Evolutionary conservation across 257 asterid genomes (phyloP).

Genomic region (Solanum etuberosum): DNA sequence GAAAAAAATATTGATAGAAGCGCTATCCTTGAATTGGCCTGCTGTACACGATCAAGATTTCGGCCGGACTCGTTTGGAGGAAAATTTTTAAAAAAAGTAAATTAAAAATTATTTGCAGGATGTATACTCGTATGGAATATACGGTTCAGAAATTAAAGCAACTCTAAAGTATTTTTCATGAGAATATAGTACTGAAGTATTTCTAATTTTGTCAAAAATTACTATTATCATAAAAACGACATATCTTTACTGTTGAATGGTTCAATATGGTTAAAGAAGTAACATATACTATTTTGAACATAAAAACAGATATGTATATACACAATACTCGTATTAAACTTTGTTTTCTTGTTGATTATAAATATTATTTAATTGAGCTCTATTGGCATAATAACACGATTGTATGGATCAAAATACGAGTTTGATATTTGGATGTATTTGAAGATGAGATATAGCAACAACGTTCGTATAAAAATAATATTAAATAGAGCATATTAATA

Average conservation of each 20-base stretch:
- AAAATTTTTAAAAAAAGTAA: neutral
- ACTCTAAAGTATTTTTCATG: neutral
- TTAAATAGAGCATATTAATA: no score
- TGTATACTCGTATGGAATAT: neutral
- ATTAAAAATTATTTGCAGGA: neutral
- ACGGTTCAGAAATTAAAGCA: neutral
- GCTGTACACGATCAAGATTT: neutral
- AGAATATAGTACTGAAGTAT: neutral
- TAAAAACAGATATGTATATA: neutral
- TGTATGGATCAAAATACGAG: neutral
- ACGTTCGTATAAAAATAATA: no score
- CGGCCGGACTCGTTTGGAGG: neutral
- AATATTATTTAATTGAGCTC: neutral
- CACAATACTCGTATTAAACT: neutral
- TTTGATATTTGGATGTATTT: neutral
- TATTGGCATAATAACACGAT: neutral
- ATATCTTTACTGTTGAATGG: neutral
- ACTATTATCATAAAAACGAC: neutral
- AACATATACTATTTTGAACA: neutral
- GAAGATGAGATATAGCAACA: neutral
- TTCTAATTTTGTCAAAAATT: neutral
- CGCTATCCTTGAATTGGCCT: no score
- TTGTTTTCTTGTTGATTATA: neutral
- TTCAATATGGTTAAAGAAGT: neutral
- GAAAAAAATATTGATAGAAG: no score